A percentile compares a stretch with the other conserved stretches of the same genome.
These are phyloP conservation scores for Misopates orontium DNA, from an alignment of 257 asterid species.

Conservation along the genomic window DNA sequence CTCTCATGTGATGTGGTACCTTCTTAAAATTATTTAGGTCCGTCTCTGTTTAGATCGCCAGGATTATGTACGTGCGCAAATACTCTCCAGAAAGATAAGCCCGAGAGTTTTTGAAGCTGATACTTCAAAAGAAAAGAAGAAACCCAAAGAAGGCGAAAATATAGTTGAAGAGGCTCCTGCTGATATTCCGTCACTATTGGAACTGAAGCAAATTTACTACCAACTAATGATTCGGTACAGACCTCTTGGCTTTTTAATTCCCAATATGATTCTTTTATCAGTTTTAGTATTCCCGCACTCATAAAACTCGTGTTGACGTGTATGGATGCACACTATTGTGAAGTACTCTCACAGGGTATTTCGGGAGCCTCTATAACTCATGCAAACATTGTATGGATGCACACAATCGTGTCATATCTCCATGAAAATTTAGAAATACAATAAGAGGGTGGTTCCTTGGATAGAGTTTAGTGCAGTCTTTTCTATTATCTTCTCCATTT, in stretches of 20 bases:
- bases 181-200: conserved; percentile 84
- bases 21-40: conserved; percentile 45
- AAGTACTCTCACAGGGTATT: too few relatives aligned
- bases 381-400: too few relatives aligned
- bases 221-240: conserved; percentile 86
- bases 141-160: conserved; percentile 83
- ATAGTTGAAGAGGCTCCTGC: conserved; percentile 91
- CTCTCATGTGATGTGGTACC: conserved; percentile 11
- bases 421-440: too few relatives aligned
- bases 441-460: too few relatives aligned
- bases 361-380: too few relatives aligned
- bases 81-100: conserved; percentile 92
- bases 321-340: too few relatives aligned
- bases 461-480: too few relatives aligned
- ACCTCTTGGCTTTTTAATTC: conserved; percentile 9
- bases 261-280: background rate
- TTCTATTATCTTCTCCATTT: too few relatives aligned
- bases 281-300: too few relatives aligned
- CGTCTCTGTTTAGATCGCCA: conserved; percentile 90
- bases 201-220: conserved; percentile 87
- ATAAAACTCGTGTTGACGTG: too few relatives aligned
- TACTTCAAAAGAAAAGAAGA: conserved; percentile 80
- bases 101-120: conserved; percentile 94
- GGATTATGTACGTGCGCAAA: conserved; percentile 96
- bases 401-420: too few relatives aligned